phyloP scores from a whole-genome alignment of 83 land plant genomes.

The Diphasiastrum complanatum region DNA sequence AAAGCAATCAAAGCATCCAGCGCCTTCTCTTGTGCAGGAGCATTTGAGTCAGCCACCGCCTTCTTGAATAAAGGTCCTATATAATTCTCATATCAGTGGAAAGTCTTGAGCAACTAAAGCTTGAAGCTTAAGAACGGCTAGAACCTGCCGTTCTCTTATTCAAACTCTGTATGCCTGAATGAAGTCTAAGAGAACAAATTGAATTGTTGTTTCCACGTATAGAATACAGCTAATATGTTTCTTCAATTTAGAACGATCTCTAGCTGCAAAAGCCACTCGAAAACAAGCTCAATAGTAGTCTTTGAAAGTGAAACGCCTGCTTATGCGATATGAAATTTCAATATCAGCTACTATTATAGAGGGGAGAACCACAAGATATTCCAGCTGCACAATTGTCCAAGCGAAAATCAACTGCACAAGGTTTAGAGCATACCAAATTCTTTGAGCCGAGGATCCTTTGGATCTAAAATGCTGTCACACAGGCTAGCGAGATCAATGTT shows the following conservation, averaged over 20 bases:
- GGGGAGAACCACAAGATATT: background rate
- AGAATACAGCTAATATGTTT: too few species aligned
- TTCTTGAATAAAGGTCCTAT: slow-evolving; percentile 80
- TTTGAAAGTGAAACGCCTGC: too few species aligned
- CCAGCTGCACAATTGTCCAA: background rate
- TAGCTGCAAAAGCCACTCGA: too few species aligned
- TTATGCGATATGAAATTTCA: too few species aligned
- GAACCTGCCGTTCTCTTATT: too few species aligned
- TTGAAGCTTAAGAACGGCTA: background rate
- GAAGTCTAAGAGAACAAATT: too few species aligned
- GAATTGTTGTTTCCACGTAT: too few species aligned
- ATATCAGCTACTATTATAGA: too few species aligned
- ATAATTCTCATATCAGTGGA: background rate
- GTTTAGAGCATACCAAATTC: slow-evolving; percentile 56
- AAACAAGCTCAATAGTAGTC: too few species aligned
- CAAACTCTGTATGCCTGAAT: too few species aligned
- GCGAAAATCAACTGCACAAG: background rate
- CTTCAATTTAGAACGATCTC: too few species aligned
- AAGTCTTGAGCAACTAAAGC: background rate
- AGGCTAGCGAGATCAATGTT: slow-evolving; percentile 83
- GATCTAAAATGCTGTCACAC: slow-evolving; percentile 82
- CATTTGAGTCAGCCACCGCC: slow-evolving; percentile 93
- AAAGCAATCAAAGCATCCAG: slow-evolving; percentile 90
- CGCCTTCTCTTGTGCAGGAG: slow-evolving; percentile 97
- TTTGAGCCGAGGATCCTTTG: slow-evolving; percentile 80